Conservation (phyloP, 2,329 filamentous ascomycete genomes). For the Beauveria sp. region DNA sequence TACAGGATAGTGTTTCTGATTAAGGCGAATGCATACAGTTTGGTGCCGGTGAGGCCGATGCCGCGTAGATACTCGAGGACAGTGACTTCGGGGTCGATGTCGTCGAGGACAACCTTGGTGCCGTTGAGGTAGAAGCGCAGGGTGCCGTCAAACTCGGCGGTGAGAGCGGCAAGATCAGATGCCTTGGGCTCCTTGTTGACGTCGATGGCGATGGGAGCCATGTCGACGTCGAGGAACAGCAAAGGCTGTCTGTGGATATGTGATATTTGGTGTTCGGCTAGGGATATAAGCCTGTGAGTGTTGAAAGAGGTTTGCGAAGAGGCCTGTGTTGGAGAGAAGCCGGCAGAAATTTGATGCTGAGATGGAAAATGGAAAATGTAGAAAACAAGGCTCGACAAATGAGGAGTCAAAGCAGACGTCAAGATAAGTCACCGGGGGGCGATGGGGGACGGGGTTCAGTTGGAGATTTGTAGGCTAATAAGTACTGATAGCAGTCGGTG, state of each 20-base stretch:
- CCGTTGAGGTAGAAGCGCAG: constrained; percentile 92
- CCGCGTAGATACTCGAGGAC: constrained; percentile 88
- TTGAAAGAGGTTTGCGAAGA: not conserved
- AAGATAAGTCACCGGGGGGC: not conserved
- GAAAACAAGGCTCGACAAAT: not conserved
- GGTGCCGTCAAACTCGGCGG: constrained; percentile 75
- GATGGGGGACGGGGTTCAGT: not conserved
- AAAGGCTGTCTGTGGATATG: not conserved
- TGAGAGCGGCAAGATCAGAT: constrained; percentile 42
- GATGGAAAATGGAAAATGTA: not conserved
- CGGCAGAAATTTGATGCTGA: not conserved
- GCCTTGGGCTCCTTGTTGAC: constrained; percentile 33
- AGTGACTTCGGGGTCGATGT: constrained; percentile 84
- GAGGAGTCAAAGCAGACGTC: not conserved
- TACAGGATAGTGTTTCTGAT: too few relatives aligned
- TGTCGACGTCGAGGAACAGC: constrained; percentile 19
- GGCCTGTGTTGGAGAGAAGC: not conserved
- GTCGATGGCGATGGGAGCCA: constrained; percentile 51
- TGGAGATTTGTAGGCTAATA: not conserved
- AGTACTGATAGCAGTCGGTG: not conserved
- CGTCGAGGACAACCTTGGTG: constrained; percentile 76
- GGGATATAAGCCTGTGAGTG: not conserved
- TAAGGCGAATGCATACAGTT: constrained; percentile 47
- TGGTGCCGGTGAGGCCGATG: constrained; percentile 89
- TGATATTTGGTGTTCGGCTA: not conserved